Evolutionary conservation across 495 filamentous ascomycete species (phyloP).

Genomic region (Pyronema domesticum): DNA sequence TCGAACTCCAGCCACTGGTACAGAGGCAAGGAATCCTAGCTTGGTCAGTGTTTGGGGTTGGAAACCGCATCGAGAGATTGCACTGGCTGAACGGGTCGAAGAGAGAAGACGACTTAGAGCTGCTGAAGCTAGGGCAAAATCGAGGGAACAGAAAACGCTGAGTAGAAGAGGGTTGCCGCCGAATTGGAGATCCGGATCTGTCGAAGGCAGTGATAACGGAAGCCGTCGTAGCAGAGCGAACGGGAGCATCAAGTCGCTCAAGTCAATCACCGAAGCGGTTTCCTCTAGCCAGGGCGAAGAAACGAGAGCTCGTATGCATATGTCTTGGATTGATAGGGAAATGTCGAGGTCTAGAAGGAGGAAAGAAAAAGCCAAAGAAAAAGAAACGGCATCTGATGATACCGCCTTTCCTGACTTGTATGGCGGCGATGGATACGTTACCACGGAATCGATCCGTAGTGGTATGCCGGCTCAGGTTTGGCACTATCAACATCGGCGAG

Average conservation of each 20-base stretch:
- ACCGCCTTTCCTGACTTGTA: neutral
- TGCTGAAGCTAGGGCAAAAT: neutral
- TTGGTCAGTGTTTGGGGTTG: conserved; percentile 10
- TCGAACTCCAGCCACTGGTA: neutral
- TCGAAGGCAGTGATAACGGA: neutral
- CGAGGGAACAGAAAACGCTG: neutral
- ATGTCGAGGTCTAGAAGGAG: neutral
- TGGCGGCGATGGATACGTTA: neutral
- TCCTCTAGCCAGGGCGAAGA: neutral
- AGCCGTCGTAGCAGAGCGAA: no score
- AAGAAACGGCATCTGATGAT: neutral
- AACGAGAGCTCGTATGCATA: neutral
- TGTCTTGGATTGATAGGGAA: neutral
- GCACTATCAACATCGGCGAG: neutral
- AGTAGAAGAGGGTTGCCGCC: neutral
- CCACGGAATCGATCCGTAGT: no score
- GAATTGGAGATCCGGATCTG: neutral
- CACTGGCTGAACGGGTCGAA: conserved; percentile 13
- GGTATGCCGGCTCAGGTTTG: no score
- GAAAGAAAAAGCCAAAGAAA: neutral
- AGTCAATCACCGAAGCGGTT: neutral
- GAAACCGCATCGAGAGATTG: conserved; percentile 15
- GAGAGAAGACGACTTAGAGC: conserved; percentile 13
- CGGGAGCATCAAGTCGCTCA: no score
- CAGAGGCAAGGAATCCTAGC: conserved; percentile 14